phyloP scores from a whole-genome alignment of 805 yeast genomes.

The Ogataea nitratoaversa region DNA sequence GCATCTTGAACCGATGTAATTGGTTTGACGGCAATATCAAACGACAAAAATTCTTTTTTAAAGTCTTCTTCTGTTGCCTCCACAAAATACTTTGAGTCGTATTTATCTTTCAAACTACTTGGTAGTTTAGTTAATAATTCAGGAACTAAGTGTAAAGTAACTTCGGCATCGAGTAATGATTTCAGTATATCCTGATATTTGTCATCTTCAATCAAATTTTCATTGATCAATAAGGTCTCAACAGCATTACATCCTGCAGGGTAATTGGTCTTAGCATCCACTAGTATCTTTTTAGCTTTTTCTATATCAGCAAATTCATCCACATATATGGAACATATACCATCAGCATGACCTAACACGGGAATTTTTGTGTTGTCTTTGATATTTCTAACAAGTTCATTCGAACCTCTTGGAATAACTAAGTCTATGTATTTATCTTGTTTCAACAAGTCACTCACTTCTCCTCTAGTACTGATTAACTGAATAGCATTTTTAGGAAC shows the following conservation, averaged over 20 bases:
- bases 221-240: slow-evolving; percentile 74
- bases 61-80: slow-evolving; percentile 67
- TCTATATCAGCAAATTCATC: slow-evolving; percentile 72
- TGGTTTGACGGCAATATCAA: slow-evolving; percentile 73
- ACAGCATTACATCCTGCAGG: slow-evolving; percentile 99
- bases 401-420: slow-evolving; percentile 98
- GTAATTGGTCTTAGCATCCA: slow-evolving; percentile 91
- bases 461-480: slow-evolving; percentile 82
- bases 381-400: slow-evolving; percentile 81
- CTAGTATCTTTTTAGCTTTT: slow-evolving; percentile 70
- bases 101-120: slow-evolving; percentile 6
- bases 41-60: slow-evolving; percentile 75
- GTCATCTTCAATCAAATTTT: slow-evolving; percentile 28
- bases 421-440: slow-evolving; percentile 91
- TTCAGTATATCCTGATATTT: slow-evolving; percentile 17
- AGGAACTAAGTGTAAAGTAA: slow-evolving; percentile 63
- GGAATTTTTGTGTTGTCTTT: slow-evolving; percentile 90
- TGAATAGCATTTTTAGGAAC: slow-evolving; percentile 84
- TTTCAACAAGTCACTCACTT: slow-evolving; percentile 74
- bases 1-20: slow-evolving; percentile 64
- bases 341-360: slow-evolving; percentile 98
- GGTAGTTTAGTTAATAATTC: slow-evolving; percentile 38
- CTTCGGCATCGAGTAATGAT: slow-evolving; percentile 57
- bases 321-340: slow-evolving; percentile 85
- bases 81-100: slow-evolving; percentile 29